These are phyloP conservation scores for Coemansia aciculifera DNA, from an alignment of 192 early-diverging fungal genomes.

Conservation along the genomic window DNA sequence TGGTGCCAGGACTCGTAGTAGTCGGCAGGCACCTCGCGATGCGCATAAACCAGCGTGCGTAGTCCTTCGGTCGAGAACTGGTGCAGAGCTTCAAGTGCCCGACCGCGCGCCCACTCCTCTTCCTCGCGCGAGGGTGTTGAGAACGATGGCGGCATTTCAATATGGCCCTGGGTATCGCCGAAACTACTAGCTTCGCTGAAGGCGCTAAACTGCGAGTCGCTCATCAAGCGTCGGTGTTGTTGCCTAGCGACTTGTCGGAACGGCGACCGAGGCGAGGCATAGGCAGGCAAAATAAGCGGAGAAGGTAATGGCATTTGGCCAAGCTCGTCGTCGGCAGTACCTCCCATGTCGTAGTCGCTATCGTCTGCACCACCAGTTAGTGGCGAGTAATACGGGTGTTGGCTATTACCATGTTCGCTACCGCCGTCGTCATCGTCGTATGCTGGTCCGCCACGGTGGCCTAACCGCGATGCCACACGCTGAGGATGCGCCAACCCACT, in stretches of 20 bases:
- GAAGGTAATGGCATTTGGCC: neutral
- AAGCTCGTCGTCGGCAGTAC: neutral
- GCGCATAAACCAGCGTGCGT: conserved; percentile 80
- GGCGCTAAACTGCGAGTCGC: conserved; percentile 46
- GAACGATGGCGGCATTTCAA: conserved; percentile 36
- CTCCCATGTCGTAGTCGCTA: neutral
- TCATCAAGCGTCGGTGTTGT: conserved; percentile 37
- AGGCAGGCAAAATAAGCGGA: neutral
- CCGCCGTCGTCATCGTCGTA: neutral
- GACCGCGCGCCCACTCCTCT: conserved; percentile 67
- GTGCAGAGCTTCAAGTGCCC: conserved; percentile 65
- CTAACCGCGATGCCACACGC: conserved; percentile 6
- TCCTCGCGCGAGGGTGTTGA: conserved; percentile 37
- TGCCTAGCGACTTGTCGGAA: conserved; percentile 1
- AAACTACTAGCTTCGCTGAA: conserved; percentile 45
- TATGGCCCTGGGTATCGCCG: conserved; percentile 35
- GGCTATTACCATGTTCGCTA: neutral
- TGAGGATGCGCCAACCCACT: neutral
- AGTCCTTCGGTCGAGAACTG: conserved; percentile 76
- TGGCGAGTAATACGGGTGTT: neutral
- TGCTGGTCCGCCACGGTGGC: neutral
- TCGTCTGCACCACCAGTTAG: neutral
- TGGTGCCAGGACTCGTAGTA: conserved; percentile 71
- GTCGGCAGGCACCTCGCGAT: conserved; percentile 61
- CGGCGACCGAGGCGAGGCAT: conserved; percentile 8